These are phyloP conservation scores for Cladosporium sp. DNA, from an alignment of 2,329 filamentous ascomycete genomes.

Conservation along the genomic window DNA sequence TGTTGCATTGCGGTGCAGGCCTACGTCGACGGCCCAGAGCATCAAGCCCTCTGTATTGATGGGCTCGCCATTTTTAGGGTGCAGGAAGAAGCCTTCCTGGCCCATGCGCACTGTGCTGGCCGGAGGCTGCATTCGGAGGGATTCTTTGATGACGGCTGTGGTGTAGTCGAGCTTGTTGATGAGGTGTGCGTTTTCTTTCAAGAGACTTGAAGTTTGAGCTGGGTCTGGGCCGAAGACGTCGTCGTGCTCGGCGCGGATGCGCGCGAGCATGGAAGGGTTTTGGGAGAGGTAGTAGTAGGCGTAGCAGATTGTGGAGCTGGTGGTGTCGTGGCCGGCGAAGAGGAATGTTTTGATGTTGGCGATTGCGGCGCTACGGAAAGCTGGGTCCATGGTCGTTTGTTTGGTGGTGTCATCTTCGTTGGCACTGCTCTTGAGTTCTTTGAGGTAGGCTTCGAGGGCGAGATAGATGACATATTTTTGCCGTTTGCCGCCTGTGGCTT, in stretches of 20 bases:
- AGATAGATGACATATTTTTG: conserved; percentile 33
- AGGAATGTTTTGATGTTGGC: conserved; percentile 39
- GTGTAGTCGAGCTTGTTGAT: conserved; percentile 52
- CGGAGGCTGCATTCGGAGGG: conserved; percentile 50
- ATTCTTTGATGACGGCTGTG: conserved; percentile 50
- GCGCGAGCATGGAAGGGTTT: conserved; percentile 30
- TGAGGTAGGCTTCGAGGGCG: conserved; percentile 35
- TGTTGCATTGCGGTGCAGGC: conserved; percentile 33
- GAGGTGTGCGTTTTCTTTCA: conserved; percentile 42
- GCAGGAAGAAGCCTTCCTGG: conserved; percentile 33
- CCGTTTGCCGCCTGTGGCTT: conserved; percentile 15
- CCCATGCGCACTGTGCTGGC: conserved; percentile 41
- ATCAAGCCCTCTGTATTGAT: conserved; percentile 44
- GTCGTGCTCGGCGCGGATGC: conserved; percentile 48
- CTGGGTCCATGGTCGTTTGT: conserved; percentile 31
- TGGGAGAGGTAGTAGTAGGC: conserved; percentile 38
- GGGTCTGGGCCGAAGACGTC: conserved; percentile 46
- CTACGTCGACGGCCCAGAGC: conserved; percentile 38
- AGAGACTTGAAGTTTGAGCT: conserved; percentile 29
- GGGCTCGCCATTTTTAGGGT: conserved; percentile 38
- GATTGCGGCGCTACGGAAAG: conserved; percentile 34
- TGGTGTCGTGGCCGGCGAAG: conserved; percentile 43
- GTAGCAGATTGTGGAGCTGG: conserved; percentile 34
- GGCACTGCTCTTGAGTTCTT: conserved; percentile 22
- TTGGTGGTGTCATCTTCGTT: conserved; percentile 19